Base-by-base conservation (phyloP, 1,284 basidiomycete genomes). In the Exsudoporus floridanus region DNA sequence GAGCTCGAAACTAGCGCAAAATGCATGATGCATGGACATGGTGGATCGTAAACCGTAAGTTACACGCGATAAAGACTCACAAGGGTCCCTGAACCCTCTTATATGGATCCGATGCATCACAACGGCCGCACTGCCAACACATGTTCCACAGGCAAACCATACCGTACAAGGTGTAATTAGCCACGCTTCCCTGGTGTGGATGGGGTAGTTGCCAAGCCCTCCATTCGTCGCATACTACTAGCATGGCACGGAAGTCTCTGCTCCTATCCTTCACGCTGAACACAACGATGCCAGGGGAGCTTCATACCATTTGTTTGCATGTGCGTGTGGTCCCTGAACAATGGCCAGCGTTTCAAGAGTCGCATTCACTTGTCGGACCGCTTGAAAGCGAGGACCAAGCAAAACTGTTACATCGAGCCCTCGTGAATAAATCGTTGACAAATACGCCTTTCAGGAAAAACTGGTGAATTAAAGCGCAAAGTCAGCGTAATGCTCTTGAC, bases 101-200 rank as follows among this genome's bases (percentile, higher is more conserved):
- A 41, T 52, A 52, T 43, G n/a, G n/a, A 19, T n/a, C n/a, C n/a
- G 23, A 43, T 27, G 37, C 28, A 39, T 51, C 18, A 25, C 37
- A 28, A 51, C 25, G 12, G 1, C 18, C 25, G 27, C 49, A 30
- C 36, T n/a, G 9, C 36, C 23, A 13, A 53, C 31, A 25, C 31
- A 52, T 25, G 28, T 33, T 19, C 23, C 8, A 50, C 37, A 16
- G 14, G 7, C 41, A 13, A 31, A 31, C 9, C 16, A 7, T 43
- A 25, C 9, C 7, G 23, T 27, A 18, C 25, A 25, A 19, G 9
- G 25, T 16, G 27, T 46, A 12, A 18, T 40, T 5, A 30, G 30
- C 40, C 42, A 27, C 19, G 27, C n/a, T 46, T 13, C 21, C 16
- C n/a, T 40, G 23, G 23, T 5, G 19, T 43, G 30, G 30, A 13